A percentile compares a stretch with the other conserved stretches of the same genome.
Evolutionary conservation across 345 rosid genomes (phyloP).

Genomic region (Nephelium lappaceum): DNA sequence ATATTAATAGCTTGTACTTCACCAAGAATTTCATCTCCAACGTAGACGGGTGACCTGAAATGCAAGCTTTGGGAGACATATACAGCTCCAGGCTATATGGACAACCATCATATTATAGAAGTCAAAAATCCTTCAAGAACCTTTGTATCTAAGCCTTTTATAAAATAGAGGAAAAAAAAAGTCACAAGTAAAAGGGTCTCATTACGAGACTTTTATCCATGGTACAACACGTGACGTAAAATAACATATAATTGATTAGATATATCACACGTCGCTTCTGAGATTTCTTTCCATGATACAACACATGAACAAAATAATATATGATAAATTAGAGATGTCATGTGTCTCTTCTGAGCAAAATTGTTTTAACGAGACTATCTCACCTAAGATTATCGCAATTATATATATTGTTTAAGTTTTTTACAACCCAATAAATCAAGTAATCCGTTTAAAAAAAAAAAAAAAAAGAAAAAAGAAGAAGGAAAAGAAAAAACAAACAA

Average conservation of each 20-base stretch:
- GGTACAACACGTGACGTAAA: too few relatives aligned
- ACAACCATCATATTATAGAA: not conserved
- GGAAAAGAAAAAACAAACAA: too few relatives aligned
- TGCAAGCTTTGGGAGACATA: conserved; percentile 81
- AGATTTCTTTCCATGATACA: too few relatives aligned
- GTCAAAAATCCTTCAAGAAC: not conserved
- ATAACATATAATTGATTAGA: too few relatives aligned
- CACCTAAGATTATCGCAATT: too few relatives aligned
- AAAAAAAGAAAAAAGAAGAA: too few relatives aligned
- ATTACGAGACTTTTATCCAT: not conserved
- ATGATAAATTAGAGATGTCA: too few relatives aligned
- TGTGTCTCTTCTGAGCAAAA: too few relatives aligned
- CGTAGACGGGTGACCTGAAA: conserved; percentile 72
- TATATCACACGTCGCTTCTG: too few relatives aligned
- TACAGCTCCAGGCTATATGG: conserved; percentile 82
- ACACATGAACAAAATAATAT: not conserved
- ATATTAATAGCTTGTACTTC: conserved; percentile 53
- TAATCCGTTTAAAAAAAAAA: not conserved
- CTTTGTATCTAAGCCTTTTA: too few relatives aligned
- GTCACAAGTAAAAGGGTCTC: not conserved
- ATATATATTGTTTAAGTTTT: not conserved
- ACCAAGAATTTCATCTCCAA: conserved; percentile 67
- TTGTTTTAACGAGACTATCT: too few relatives aligned
- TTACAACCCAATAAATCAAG: not conserved
- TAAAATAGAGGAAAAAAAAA: too few relatives aligned